Evolutionary conservation across 345 rosid species (phyloP), one percentile per base, ranked within the genome.

Genomic region (Firmiana major): DNA sequence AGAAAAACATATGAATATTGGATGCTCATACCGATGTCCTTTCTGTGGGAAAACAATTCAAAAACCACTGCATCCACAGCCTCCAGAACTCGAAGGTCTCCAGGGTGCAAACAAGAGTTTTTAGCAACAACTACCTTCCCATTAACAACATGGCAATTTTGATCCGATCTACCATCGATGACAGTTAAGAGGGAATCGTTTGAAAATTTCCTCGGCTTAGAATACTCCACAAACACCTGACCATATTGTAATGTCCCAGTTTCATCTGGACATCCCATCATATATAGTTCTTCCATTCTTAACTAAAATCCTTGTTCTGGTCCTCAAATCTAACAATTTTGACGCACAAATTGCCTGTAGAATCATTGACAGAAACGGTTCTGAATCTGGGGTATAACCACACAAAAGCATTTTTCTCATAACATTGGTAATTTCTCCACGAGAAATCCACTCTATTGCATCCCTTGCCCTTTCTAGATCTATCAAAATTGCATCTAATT

Each of bases 261-360:
- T 84, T 94, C 98, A 69, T 94, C 98, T 7, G 93, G 69, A 71
- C 97, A 91, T 66, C 98, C 98, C 97, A 94, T 93, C 97, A 94
- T 90, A n/a, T n/a, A n/a, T n/a, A 49, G 85, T 65, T 83, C 97
- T 88, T 85, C 87, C 98, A 63, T 82, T 42, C 34, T 82, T 81
- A 58, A 93, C 17, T 70, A 83, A 89, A 34, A 94, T 87, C 78
- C 94, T 84, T 46, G 97, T 67, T 80, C 84, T 94, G 1, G 86
- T 94, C 78, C 90, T 84, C 63, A 94, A 67, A 9, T 91, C 94
- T 57, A 86, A 78, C 83, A 93, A 79, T 86, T 89, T 94, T 4
- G 94, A 85, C 1, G 90, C 95, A 40, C 95, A 87, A 80, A 94
- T 89, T 7, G 87, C 91, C 80, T 85, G 94, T 79, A 94, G 89